Percentiles rank a stretch among this genome's conserved stretches.
These are phyloP conservation scores for Vitis rotundifolia DNA, from an alignment of 164 flowering plant genomes.

Conservation along the genomic window DNA sequence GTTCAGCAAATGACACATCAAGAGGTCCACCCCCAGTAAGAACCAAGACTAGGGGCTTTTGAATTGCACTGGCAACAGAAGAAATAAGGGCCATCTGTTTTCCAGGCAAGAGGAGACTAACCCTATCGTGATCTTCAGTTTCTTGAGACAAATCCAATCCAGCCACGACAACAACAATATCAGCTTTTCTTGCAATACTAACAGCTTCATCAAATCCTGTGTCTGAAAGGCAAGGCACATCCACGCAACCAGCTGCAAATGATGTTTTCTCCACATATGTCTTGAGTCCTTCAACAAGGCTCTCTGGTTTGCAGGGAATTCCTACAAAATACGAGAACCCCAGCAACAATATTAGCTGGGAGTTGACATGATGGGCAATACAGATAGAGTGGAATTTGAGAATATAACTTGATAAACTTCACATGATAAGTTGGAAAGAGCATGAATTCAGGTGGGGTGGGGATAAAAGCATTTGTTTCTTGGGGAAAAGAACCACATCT, in stretches of 20 bases:
- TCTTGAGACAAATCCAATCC: conserved; percentile 87
- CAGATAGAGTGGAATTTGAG: too few relatives aligned
- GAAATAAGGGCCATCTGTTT: conserved; percentile 73
- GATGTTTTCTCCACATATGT: conserved; percentile 32
- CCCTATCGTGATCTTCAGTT: conserved; percentile 82
- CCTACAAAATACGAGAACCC: conserved; percentile 36
- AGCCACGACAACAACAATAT: conserved; percentile 62
- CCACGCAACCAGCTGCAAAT: conserved; percentile 69
- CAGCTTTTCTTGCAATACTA: conserved; percentile 54
- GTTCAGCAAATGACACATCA: conserved; percentile 75
- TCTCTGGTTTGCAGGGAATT: conserved; percentile 64
- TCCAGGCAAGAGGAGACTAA: conserved; percentile 83
- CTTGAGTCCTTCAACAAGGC: conserved; percentile 49
- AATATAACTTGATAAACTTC: too few relatives aligned
- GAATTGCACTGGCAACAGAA: conserved; percentile 55
- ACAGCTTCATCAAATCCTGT: conserved; percentile 61
- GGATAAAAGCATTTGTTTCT: too few relatives aligned
- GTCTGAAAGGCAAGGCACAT: conserved; percentile 55
- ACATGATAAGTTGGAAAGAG: too few relatives aligned
- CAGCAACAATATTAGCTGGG: too few relatives aligned
- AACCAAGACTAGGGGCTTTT: conserved; percentile 67
- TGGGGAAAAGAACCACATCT: too few relatives aligned
- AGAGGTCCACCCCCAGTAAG: conserved; percentile 93
- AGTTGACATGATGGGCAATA: too few relatives aligned
- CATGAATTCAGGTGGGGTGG: too few relatives aligned